Base-by-base conservation (phyloP, 192 early-diverging fungal species). In the Podila epicladia region DNA sequence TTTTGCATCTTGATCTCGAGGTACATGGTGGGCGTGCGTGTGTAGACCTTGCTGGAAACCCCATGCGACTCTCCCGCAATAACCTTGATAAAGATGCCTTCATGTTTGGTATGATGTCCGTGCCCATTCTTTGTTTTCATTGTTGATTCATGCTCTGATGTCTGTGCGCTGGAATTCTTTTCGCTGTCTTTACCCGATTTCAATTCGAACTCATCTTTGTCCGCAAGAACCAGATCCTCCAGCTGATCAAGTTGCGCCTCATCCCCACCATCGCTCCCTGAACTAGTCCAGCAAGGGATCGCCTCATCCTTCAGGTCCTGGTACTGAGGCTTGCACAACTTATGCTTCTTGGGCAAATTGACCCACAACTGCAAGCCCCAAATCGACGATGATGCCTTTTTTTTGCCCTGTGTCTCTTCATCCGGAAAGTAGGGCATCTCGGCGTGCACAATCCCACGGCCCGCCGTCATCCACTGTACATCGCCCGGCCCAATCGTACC, bases 11-110 rank as follows among this genome's bases (percentile, higher is more conserved):
- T 85, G 37, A 95, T 74, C 69, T 96, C 92, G 32, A 95, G 82
- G 72, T 91, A 92, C 83, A 88, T 88, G 60, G 94, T 92, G 11
- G 94, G 95, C 5, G 90, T 93, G 33, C 88, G 84, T 5, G 95
- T 95, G 50, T 87, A 74, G 22, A 95, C 92, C 22, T 80, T 83
- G 3, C 90, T 90, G 33, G 85, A 74, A 9, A 89, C 86, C 59
- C 88, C 93, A 71, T 89, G 90, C n/a, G 88, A 88, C 63, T 89
- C 84, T 32, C 95, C 95, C 13, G 95, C 94, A 71, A 95, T 94
- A 61, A 97, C 94, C 67, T 92, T 93, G 83, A 95, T 89, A 13
- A 62, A 37, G 2, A 87, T 69, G 55, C 84, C 86, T 26, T 82
- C 80, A 58, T 86, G 85, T n/a, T 82, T 76, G 24, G 59, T 2